Base-by-base conservation (phyloP, 495 filamentous ascomycete genomes). In the Neohortaea acidophila region DNA sequence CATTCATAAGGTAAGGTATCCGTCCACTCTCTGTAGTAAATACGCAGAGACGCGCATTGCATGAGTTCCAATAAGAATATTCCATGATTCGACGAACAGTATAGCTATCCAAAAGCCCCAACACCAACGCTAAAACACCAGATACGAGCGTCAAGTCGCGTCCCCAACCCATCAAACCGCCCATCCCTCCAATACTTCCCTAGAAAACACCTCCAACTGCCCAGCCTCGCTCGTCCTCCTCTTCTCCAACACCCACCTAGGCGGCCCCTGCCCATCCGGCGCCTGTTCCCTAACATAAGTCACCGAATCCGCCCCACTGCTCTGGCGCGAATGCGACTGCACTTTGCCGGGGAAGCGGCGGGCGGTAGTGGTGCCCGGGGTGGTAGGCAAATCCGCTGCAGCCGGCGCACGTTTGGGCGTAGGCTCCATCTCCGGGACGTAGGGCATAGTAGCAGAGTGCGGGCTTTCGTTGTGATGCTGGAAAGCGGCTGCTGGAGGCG, bases 161-260 rank as follows among this genome's bases (percentile, higher is more conserved):
- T n/a, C n/a, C n/a, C n/a, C n/a, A n/a, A n/a, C n/a, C n/a, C 18
- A 11, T 48, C 39, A 59, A 26, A 64, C 62, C 53, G 59, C 44
- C 4, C 59, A 60, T 7, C 59, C 59, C 44, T 55, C 48, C 15
- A 64, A 57, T 34, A 63, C 42, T 41, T 56, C 54, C 39, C 59
- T 41, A 18, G 51, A 58, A 0, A 63, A 40, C 21, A 64, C 22
- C 47, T 60, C 55, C 49, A 59, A 19, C 55, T 57, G 42, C 10
- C 61, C 61, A 32, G 40, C 47, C 48, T 60, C 57, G 8, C 49
- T 55, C 25, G 60, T 62, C 42, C 59, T 23, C 36, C 61, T 42
- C 32, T 59, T 23, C 44, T 64, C 60, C 36, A 64, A 31, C 33
- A 62, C 58, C 61, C 61, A 63, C 26, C 56, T 21, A 27, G 55